phyloP scores from a whole-genome alignment of 257 asterid genomes.

The Plantago ovata region DNA sequence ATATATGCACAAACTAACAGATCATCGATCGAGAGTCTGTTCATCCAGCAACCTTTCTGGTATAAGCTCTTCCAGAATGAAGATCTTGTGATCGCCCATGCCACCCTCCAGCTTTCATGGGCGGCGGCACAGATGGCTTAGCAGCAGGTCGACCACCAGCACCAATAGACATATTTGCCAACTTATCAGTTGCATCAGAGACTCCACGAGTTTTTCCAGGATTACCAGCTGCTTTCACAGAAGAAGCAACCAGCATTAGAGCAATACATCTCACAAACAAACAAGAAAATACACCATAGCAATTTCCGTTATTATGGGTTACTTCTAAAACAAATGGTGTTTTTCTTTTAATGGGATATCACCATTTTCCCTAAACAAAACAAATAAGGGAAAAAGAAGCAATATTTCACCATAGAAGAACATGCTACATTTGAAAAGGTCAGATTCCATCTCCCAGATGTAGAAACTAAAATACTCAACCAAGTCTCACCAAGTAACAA shows the following conservation, averaged over 20 bases:
- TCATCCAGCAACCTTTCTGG: constrained; percentile 69
- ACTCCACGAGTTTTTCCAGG: constrained; percentile 34
- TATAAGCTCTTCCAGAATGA: constrained; percentile 46
- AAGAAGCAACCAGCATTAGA: neutral
- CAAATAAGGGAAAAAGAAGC: too few species aligned
- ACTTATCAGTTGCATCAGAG: constrained; percentile 47
- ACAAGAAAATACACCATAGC: too few species aligned
- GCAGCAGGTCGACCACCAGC: constrained; percentile 32
- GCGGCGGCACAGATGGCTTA: constrained; percentile 45
- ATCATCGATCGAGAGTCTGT: neutral
- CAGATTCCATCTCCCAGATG: too few species aligned
- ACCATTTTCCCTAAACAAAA: too few species aligned
- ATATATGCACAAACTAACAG: constrained; percentile 2
- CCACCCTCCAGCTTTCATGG: constrained; percentile 91
- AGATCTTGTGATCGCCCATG: constrained; percentile 53
- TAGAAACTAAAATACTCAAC: too few species aligned
- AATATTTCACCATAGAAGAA: too few species aligned
- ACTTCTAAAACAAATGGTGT: too few species aligned
- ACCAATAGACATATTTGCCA: constrained; percentile 46
- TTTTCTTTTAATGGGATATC: too few species aligned
- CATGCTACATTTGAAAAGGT: too few species aligned
- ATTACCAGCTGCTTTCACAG: constrained; percentile 26
- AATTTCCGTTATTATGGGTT: too few species aligned
- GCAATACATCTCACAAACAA: too few species aligned
- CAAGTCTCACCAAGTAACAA: too few species aligned